These are phyloP conservation scores for Picea glauca DNA, from an alignment of 75 land plant species.

Conservation along the genomic window DNA sequence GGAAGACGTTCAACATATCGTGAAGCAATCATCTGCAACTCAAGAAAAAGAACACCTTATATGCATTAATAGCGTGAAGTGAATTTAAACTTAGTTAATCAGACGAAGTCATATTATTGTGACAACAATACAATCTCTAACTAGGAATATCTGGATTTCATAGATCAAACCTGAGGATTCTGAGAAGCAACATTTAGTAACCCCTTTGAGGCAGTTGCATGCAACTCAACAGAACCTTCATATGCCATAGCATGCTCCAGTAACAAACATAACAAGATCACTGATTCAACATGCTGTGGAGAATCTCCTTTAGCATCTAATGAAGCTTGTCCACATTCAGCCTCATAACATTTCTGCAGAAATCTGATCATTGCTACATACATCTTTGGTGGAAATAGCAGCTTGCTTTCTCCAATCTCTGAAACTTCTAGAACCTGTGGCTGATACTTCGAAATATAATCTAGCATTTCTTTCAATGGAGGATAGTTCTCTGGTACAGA, in stretches of 20 bases:
- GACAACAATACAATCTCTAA: neutral
- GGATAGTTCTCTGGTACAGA: slow-evolving; percentile 38
- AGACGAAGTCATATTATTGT: neutral
- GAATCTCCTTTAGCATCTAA: slow-evolving; percentile 2
- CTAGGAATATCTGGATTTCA: neutral
- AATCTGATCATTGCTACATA: slow-evolving; percentile 80
- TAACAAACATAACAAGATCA: slow-evolving; percentile 45
- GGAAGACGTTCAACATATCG: slow-evolving; percentile 55
- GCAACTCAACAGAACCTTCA: slow-evolving; percentile 92
- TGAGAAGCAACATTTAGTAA: slow-evolving; percentile 61
- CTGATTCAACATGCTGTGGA: slow-evolving; percentile 21
- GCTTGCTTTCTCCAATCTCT: slow-evolving; percentile 45
- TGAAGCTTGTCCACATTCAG: slow-evolving; percentile 18
- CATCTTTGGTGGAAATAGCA: slow-evolving; percentile 74
- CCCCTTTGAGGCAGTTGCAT: slow-evolving; percentile 70
- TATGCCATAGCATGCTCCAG: slow-evolving; percentile 94
- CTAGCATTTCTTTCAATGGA: slow-evolving; percentile 57
- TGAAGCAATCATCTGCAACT: slow-evolving; percentile 52
- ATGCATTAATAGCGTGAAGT: neutral
- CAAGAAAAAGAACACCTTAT: neutral
- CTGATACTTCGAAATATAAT: slow-evolving; percentile 66
- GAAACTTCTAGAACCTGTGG: slow-evolving; percentile 45
- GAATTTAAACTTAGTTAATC: neutral
- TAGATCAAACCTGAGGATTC: slow-evolving; percentile 57
- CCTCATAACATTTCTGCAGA: slow-evolving; percentile 77